A percentile compares a stretch with the other conserved stretches of the same genome.
These are phyloP conservation scores for Cryptococcus sp. DNA, from an alignment of 1,284 basidiomycete genomes.

Conservation along the genomic window DNA sequence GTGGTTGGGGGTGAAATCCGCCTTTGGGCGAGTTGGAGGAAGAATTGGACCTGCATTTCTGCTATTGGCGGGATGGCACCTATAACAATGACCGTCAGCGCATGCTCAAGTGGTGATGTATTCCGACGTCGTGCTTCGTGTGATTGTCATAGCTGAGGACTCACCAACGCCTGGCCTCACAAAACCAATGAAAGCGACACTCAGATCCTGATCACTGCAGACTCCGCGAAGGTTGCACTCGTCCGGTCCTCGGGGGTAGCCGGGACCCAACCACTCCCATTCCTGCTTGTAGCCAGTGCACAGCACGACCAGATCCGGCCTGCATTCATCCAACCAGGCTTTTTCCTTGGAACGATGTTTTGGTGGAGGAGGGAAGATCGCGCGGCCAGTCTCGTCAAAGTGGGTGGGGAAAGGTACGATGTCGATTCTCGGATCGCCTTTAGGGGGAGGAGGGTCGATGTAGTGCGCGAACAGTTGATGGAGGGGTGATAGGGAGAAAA, in stretches of 20 bases:
- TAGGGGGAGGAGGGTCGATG: conserved; percentile 59
- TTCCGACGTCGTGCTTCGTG: background rate
- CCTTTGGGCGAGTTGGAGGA: conserved; percentile 60
- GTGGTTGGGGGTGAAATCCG: conserved; percentile 57
- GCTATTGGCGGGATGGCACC: conserved; percentile 69
- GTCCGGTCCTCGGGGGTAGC: conserved; percentile 58
- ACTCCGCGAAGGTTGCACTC: conserved; percentile 62
- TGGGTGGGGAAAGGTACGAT: conserved; percentile 63
- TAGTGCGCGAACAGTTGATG: conserved; percentile 61
- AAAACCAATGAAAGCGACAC: conserved; percentile 65
- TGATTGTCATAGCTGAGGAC: conserved; percentile 5
- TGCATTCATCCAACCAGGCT: conserved; percentile 39
- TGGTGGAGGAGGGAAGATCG: conserved; percentile 57
- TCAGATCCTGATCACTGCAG: conserved; percentile 58
- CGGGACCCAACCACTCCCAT: conserved; percentile 57
- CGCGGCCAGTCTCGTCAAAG: conserved; percentile 58
- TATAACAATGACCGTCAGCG: conserved; percentile 5
- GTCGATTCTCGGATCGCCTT: conserved; percentile 60
- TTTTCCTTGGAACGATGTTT: conserved; percentile 38
- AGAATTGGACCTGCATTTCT: conserved; percentile 67
- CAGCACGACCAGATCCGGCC: conserved; percentile 45
- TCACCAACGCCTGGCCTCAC: conserved; percentile 56
- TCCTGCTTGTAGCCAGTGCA: conserved; percentile 60
- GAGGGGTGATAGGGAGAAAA: conserved; percentile 56
- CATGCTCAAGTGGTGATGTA: background rate